Base-by-base conservation (phyloP, 441 rosid genomes). In the Adansonia grandidieri region DNA sequence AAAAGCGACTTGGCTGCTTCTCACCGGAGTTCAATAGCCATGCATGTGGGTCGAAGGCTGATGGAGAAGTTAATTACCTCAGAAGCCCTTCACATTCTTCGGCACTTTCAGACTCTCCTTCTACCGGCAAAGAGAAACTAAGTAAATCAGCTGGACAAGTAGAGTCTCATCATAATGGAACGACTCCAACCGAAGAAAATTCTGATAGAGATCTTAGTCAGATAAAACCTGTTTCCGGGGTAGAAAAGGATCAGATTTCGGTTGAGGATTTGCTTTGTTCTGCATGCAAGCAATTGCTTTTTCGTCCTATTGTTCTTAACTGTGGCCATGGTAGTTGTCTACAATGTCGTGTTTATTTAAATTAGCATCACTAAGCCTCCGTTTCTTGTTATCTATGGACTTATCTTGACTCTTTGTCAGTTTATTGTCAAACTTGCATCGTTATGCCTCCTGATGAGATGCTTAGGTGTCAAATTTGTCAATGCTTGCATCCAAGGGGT, bases 291-390 rank as follows among this genome's bases (percentile, higher is more conserved):
- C 87, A 90, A 73, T 76, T 93, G 73, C 89, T 91, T 19, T 82
- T 86, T 70, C 88, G 47, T 77, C 93, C 98, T 0, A 84, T 92
- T 42, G 86, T 83, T 75, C 96, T 93, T 76, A 93, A 95, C 73
- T 95, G 96, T 51, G 97, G 98, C 80, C 97, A 95, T 80, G 98
- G 98, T 95, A 90, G 47, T 40, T 3, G 15, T 48, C 11, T 75
- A 8, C n/a, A 48, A 28, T n/a, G 8, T 75, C 9, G 9, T 51
- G 7, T 17, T 73, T 19, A 0, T 56, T 37, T 17, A 10, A 28
- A 68, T 45, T 68, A 9, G 9, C 54, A 72, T 64, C 73, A 53
- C 32, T 19, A 51, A 62, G 44, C 24, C 20, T 77, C 22, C 13
- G 42, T 24, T 44, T 73, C 75, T 69, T 15, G 64, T 47, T 73